Evolutionary conservation across 257 asterid genomes (phyloP), one percentile per base, ranked within the genome.

Genomic region (Gardenia jasminoides): DNA sequence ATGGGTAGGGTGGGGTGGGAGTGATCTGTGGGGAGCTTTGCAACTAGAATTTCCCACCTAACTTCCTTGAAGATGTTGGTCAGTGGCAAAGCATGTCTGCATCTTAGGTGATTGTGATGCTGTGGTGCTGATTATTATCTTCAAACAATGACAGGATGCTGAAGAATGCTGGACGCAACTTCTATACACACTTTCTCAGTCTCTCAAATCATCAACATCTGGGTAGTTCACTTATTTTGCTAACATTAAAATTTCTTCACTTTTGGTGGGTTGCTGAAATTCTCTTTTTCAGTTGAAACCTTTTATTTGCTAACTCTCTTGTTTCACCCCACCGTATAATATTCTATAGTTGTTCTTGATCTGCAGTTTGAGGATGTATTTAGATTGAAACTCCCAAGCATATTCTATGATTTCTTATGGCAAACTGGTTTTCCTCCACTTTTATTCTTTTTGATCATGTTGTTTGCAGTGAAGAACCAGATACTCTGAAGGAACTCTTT

Each of bases 81-180:
- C 17, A 20, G 19, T 69, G 19, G 22, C 47, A 47, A 43, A 15
- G 22, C 72, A 10, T 36, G 68, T 47, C 74, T 10, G 66, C 9
- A 67, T 56, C 31, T 48, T 76, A 3, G 28, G 74, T 20, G 28
- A 6, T 7, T 58, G n/a, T 74, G 48, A 56, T 33, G 52, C 54
- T 78, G 74, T 84, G 59, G 70, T 26, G 31, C 16, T 82, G 54
- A 66, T 58, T 33, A 36, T 73, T 75, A 46, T 54, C 47, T 76
- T 68, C n/a, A 76, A 22, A 47, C 58, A 79, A 84, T 82, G 54
- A 67, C 87, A 96, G 99, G 99, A 96, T 87, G 99, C 99, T 78
- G 99, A 96, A 88, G 99, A 96, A 87, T 96, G 99, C 89, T 96
- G 99, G 99, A 88, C 98, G 30, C 98, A 93, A 83, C 93, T 96